Conservation (phyloP, 2,329 filamentous ascomycete species). For the Daldinia sp. region DNA sequence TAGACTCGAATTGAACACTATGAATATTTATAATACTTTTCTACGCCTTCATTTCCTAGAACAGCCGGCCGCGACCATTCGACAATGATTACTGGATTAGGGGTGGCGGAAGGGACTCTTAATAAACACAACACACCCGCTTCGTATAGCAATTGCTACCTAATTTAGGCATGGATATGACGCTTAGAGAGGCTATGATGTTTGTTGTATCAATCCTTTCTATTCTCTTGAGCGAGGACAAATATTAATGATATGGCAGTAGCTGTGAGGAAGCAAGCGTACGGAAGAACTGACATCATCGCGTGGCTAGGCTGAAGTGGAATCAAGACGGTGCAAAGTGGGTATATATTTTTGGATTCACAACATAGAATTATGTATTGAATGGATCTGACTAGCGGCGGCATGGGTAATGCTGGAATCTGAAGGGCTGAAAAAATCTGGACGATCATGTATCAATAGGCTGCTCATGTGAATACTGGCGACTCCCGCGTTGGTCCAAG, state of each 20-base stretch:
- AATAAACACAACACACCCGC: background rate
- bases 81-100: too few species aligned
- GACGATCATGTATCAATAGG: constrained; percentile 14
- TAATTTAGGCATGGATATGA: background rate
- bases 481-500: background rate
- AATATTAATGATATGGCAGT: background rate
- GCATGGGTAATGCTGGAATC: constrained; percentile 11
- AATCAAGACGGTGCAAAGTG: background rate
- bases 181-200: background rate
- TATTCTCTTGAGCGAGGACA: background rate
- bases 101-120: too few species aligned
- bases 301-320: background rate
- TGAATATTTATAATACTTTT: background rate
- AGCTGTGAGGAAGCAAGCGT: background rate
- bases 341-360: constrained; percentile 7
- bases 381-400: constrained; percentile 10
- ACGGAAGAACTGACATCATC: background rate
- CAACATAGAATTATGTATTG: constrained; percentile 20
- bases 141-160: background rate
- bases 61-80: background rate
- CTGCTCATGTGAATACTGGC: background rate
- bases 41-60: background rate
- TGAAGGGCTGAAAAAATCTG: constrained; percentile 11
- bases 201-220: background rate
- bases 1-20: background rate